Evolutionary conservation across 2,329 filamentous ascomycete species (phyloP).

Genomic region (Phyllosticta citriasiana): DNA sequence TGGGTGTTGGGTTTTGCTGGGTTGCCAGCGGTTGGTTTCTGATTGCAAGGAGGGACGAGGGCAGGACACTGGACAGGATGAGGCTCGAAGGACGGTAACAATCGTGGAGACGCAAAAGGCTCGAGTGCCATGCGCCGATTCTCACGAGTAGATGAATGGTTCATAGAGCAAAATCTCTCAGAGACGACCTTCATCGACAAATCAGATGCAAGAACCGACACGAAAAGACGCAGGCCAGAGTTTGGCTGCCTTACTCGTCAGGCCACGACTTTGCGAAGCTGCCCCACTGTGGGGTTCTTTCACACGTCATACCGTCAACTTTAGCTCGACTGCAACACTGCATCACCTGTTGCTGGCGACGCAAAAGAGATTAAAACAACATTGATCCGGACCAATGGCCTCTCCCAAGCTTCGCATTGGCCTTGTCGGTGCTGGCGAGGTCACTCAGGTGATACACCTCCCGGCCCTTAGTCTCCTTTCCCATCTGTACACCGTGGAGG

Average conservation of each 20-base stretch:
- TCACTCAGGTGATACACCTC: conserved; percentile 13
- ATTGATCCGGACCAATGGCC: conserved; percentile 2
- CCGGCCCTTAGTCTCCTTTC: conserved; percentile 24
- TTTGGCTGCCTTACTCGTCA: background rate
- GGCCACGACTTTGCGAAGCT: background rate
- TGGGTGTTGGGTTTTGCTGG: conserved; percentile 42
- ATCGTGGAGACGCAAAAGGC: background rate
- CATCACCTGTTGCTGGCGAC: background rate
- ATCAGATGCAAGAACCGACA: no score
- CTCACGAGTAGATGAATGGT: no score
- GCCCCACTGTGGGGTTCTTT: background rate
- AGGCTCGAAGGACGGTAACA: conserved; percentile 20
- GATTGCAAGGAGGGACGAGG: conserved; percentile 32
- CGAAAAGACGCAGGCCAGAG: no score
- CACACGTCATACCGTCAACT: background rate
- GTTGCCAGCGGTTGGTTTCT: conserved; percentile 41
- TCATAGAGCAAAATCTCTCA: no score
- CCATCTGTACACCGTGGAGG: conserved; percentile 36
- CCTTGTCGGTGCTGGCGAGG: conserved; percentile 10
- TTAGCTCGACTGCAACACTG: background rate
- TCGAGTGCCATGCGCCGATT: no score
- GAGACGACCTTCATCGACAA: no score
- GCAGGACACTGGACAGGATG: conserved; percentile 23
- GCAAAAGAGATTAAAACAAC: background rate
- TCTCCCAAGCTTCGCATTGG: conserved; percentile 6